These are phyloP conservation scores for Magnusiomyces sp. DNA, from an alignment of 1,139 yeast species.

Conservation along the genomic window DNA sequence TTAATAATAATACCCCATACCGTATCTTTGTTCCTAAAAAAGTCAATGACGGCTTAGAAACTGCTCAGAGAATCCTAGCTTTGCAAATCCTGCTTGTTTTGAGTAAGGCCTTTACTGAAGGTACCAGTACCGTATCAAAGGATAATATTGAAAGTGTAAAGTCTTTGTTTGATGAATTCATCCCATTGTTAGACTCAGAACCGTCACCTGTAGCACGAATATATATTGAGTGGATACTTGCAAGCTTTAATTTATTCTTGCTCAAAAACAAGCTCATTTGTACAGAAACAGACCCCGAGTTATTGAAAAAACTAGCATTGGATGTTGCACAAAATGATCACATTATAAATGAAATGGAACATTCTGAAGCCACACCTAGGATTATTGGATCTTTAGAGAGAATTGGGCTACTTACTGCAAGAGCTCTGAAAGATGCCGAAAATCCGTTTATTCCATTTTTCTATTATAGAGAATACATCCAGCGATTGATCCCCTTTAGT, in stretches of 20 bases:
- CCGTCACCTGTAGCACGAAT: conserved; percentile 70
- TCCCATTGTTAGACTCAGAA: conserved; percentile 41
- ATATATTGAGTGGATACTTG: conserved; percentile 72
- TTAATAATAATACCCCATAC: conserved; percentile 26
- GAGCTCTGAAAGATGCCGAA: conserved; percentile 31
- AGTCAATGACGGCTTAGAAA: conserved; percentile 60
- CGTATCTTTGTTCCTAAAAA: conserved; percentile 43
- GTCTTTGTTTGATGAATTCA: conserved; percentile 22
- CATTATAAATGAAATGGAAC: conserved; percentile 26
- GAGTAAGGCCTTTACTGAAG: conserved; percentile 28
- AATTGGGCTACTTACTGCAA: conserved; percentile 46
- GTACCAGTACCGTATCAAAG: conserved; percentile 18
- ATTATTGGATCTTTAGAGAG: conserved; percentile 32
- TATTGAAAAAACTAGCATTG: too few relatives aligned
- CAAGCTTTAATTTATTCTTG: conserved; percentile 24
- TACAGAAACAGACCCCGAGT: too few relatives aligned
- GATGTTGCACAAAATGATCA: too few relatives aligned
- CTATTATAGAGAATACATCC: conserved; percentile 22
- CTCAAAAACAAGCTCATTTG: neutral
- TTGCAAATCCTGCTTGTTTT: conserved; percentile 42
- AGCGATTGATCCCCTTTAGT: conserved; percentile 50
- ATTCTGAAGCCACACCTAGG: conserved; percentile 27
- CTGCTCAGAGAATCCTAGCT: conserved; percentile 51
- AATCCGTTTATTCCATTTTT: neutral
- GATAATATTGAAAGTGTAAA: conserved; percentile 4